Conservation (phyloP, 2,329 filamentous ascomycete genomes). For the Alternaria sp. region DNA sequence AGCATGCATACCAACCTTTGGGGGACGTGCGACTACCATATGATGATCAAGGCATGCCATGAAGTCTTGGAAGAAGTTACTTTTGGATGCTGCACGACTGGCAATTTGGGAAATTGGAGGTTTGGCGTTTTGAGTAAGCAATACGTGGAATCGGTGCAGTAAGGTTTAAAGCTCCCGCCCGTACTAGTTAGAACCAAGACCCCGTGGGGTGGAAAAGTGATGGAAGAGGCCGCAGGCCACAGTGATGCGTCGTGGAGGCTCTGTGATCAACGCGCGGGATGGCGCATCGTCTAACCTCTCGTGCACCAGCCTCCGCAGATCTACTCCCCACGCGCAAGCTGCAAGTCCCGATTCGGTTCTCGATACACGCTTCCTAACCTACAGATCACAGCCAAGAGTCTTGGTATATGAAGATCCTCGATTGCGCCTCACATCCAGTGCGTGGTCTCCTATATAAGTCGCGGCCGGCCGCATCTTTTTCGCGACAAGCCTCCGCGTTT, state of each 20-base stretch:
- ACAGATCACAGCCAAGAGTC: conserved; percentile 14
- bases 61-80: conserved; percentile 3
- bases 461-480: conserved; percentile 4
- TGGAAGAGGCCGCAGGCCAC: conserved; percentile 1
- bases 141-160: not conserved
- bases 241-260: conserved; percentile 11
- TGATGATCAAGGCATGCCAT: not conserved
- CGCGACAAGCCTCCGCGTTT: conserved; percentile 23
- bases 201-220: not conserved
- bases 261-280: conserved; percentile 11
- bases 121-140: not conserved
- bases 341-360: conserved; percentile 6
- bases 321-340: conserved; percentile 5
- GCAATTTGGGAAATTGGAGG: not conserved
- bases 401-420: conserved; percentile 14
- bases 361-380: conserved; percentile 9
- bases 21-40: not conserved
- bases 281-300: conserved; percentile 10
- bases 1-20: not conserved
- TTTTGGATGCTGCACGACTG: not conserved
- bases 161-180: conserved; percentile 6
- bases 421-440: conserved; percentile 13
- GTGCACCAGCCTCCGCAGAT: conserved; percentile 11
- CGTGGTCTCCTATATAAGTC: conserved; percentile 6
- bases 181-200: not conserved